Evolutionary conservation across 805 yeast species (phyloP).

Genomic region (Schwanniomyces occidentalis): DNA sequence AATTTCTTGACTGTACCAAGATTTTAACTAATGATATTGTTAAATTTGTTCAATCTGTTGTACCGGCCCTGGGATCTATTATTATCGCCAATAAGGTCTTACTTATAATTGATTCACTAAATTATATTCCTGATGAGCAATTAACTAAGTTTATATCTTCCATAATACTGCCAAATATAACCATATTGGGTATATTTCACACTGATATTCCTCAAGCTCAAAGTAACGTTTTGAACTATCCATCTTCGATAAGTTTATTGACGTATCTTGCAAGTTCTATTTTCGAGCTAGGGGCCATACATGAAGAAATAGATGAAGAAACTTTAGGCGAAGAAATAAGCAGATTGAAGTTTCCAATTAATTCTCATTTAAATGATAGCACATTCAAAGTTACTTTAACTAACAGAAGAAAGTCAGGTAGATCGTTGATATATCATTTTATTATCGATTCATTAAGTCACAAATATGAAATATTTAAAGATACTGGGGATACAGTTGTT

Average conservation of each 20-base stretch:
- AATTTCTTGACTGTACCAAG: slow-evolving; percentile 47
- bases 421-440: slow-evolving; percentile 61
- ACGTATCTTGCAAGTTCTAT: slow-evolving; percentile 75
- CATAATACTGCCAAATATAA: slow-evolving; percentile 35
- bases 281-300: slow-evolving; percentile 56
- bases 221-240: slow-evolving; percentile 46
- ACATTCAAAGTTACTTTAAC: slow-evolving; percentile 52
- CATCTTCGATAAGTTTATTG: slow-evolving; percentile 52
- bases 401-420: slow-evolving; percentile 82
- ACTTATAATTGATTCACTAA: slow-evolving; percentile 68
- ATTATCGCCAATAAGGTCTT: slow-evolving; percentile 32
- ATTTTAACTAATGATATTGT: slow-evolving; percentile 16
- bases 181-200: slow-evolving; percentile 39
- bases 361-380: slow-evolving; percentile 44
- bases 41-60: slow-evolving; percentile 17
- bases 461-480: slow-evolving; percentile 30
- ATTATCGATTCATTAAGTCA: slow-evolving; percentile 51
- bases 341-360: slow-evolving; percentile 48
- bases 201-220: slow-evolving; percentile 39
- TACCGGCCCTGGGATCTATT: background rate
- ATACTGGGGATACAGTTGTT: slow-evolving; percentile 18
- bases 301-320: slow-evolving; percentile 44
- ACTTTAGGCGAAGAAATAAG: slow-evolving; percentile 40
- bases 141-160: slow-evolving; percentile 52
- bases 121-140: slow-evolving; percentile 49